Base-by-base conservation (phyloP, 139 green algal species). In the Chlorella sp. region DNA sequence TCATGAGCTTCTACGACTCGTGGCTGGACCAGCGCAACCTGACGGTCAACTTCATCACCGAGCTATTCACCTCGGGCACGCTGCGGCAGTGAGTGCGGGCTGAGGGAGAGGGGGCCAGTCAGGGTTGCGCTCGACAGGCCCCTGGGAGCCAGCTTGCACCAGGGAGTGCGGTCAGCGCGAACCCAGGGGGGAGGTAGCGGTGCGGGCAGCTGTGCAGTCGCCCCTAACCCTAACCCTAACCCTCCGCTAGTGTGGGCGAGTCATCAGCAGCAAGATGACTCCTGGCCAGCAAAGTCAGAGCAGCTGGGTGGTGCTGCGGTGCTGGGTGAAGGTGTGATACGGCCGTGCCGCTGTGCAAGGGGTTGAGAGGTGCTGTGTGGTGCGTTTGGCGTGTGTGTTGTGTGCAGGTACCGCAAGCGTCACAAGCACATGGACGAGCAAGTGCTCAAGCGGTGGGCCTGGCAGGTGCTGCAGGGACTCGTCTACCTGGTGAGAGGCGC, bases 11-110 rank as follows among this genome's bases (percentile, higher is more conserved):
- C 68, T 95, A 94, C 67, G 91, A 97, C 77, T 96, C 82, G 6
- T 99, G 96, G 96, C 82, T 97, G 59, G 93, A 98, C 73, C 61
- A 84, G 32, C 90, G 96, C 76, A 89, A 90, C 36, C 75, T 87
- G 62, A 93, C 87, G 23, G 85, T 99, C 71, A 99, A 98, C 82
- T 99, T 99, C 82, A 98, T 99, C 80, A 99, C 95, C 6, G 96
- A 99, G 83, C 88, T 98, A 33, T 99, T 99, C 86, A 98, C 94
- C 0, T 91, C 82, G 35, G 95, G 95, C 50, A 98, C 95, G 0
- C 87, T 99, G 80, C 82, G 95, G 22, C 93, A 98, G 95, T 96
- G 68, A 87, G 90, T 88, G 34, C 17, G 6, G 17, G 42, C 42
- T 10, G 10, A 55, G 42, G 10, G 10, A 27, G 10, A 22, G 4